These are phyloP conservation scores for Megacollybia marginata DNA, from an alignment of 768 basidiomycete genomes.

Conservation along the genomic window DNA sequence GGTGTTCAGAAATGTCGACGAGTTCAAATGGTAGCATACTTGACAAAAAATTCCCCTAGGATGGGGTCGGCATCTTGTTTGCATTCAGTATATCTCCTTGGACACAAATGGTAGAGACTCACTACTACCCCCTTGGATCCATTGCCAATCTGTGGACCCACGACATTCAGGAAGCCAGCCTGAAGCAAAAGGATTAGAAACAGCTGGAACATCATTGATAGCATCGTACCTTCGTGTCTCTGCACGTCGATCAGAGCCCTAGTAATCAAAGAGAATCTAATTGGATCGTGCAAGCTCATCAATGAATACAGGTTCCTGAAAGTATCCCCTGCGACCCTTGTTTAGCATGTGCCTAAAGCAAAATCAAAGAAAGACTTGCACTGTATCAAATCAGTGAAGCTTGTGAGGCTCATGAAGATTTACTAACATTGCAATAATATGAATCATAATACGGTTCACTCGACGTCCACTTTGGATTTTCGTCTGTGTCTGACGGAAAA, in stretches of 20 bases:
- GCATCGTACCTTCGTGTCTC: slow-evolving; percentile 11
- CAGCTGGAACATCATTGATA: slow-evolving; percentile 38
- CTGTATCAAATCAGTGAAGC: too few species aligned
- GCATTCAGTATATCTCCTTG: too few species aligned
- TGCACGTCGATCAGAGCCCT: slow-evolving; percentile 63
- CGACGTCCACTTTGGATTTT: slow-evolving; percentile 59
- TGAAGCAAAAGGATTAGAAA: slow-evolving; percentile 11
- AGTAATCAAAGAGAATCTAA: slow-evolving; percentile 49
- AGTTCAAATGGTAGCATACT: too few species aligned
- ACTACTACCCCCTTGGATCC: too few species aligned
- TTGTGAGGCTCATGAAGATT: too few species aligned
- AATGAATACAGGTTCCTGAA: slow-evolving; percentile 51
- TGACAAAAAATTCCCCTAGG: too few species aligned
- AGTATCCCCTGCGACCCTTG: slow-evolving; percentile 47
- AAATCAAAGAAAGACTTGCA: slow-evolving; percentile 10
- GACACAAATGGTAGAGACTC: too few species aligned
- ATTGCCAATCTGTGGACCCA: too few species aligned
- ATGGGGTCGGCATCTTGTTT: too few species aligned
- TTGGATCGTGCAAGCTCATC: slow-evolving; percentile 57
- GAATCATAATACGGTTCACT: slow-evolving; percentile 61
- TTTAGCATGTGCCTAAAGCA: neutral
- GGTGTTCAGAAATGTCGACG: too few species aligned
- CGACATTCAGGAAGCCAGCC: slow-evolving; percentile 53
- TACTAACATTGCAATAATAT: slow-evolving; percentile 53
- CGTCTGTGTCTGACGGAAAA: slow-evolving; percentile 42